A percentile compares a stretch with the other conserved stretches of the same genome.
These are phyloP conservation scores for Acanthamoeba sp. DNA, from an alignment of 208 protist genomes.

Conservation along the genomic window DNA sequence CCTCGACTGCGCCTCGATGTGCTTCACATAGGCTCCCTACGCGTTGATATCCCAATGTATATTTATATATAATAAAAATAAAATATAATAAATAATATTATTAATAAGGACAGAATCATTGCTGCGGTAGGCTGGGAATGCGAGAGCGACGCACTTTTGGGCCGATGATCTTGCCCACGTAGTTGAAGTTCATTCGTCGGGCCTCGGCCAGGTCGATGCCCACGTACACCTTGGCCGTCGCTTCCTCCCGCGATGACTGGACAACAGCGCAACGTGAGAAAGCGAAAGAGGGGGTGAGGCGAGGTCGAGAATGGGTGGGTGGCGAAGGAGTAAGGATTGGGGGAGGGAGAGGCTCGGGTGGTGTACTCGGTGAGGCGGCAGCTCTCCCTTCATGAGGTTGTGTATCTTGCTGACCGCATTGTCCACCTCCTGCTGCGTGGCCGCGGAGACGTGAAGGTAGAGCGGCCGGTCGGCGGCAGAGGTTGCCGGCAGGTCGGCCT, in stretches of 20 bases:
- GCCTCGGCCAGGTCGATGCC: constrained; percentile 47
- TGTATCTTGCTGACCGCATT: neutral
- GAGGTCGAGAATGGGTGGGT: neutral
- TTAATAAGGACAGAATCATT: no score
- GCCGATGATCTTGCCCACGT: constrained; percentile 67
- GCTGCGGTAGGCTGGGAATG: no score
- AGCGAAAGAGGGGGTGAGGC: neutral
- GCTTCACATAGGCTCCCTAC: constrained; percentile 65
- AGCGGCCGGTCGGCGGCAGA: constrained; percentile 4
- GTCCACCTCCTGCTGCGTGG: constrained; percentile 47
- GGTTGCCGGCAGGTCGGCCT: constrained; percentile 32
- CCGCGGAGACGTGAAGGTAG: constrained; percentile 57
- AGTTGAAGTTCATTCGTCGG: constrained; percentile 12
- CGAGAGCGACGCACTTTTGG: constrained; percentile 4
- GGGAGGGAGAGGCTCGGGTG: no score
- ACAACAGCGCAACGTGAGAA: neutral
- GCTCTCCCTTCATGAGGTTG: constrained; percentile 14
- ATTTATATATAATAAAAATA: no score
- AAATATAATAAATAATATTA: no score
- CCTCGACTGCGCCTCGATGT: constrained; percentile 30
- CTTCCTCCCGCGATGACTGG: neutral
- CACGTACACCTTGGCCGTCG: constrained; percentile 19
- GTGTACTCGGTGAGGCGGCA: neutral
- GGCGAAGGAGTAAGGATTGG: no score
- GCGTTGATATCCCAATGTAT: no score